These are phyloP conservation scores for Celoporthe dispersa DNA, from an alignment of 2,329 filamentous ascomycete species.

Conservation along the genomic window DNA sequence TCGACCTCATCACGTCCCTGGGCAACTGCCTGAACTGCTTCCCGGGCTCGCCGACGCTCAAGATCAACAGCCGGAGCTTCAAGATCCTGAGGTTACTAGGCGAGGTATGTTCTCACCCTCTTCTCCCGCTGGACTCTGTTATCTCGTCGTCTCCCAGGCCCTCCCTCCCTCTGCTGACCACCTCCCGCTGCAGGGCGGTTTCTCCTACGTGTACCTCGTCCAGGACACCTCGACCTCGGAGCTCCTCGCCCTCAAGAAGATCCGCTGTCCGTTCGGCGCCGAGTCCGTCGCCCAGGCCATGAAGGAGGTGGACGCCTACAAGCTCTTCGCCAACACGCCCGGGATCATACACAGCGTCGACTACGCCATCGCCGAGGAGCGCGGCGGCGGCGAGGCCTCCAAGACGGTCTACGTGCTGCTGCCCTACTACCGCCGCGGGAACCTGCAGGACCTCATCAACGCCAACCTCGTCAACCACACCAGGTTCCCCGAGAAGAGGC, in stretches of 20 bases:
- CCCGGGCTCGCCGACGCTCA: constrained; percentile 88
- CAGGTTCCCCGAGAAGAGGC: constrained; percentile 80
- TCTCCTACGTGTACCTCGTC: constrained; percentile 98
- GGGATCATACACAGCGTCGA: constrained; percentile 89
- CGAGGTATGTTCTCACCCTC: constrained; percentile 65
- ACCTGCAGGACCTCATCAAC: constrained; percentile 98
- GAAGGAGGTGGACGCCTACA: constrained; percentile 97
- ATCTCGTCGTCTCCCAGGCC: background rate
- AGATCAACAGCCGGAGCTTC: constrained; percentile 93
- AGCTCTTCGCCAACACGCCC: constrained; percentile 78
- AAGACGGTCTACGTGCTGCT: constrained; percentile 98
- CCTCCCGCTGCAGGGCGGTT: constrained; percentile 72
- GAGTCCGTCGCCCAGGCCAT: constrained; percentile 94
- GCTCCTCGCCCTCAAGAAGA: constrained; percentile 96
- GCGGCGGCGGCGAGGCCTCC: constrained; percentile 62
- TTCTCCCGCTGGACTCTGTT: background rate
- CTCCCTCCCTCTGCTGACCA: background rate
- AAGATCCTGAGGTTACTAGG: constrained; percentile 93
- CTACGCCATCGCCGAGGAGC: constrained; percentile 78
- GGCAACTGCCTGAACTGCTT: constrained; percentile 97
- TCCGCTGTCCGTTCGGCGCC: constrained; percentile 95
- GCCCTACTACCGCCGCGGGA: constrained; percentile 93
- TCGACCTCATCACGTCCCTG: constrained; percentile 88
- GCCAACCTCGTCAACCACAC: constrained; percentile 96
- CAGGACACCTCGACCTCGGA: constrained; percentile 84